Base-by-base conservation (phyloP, 2,329 filamentous ascomycete species). In the Fusarium heterosporum region DNA sequence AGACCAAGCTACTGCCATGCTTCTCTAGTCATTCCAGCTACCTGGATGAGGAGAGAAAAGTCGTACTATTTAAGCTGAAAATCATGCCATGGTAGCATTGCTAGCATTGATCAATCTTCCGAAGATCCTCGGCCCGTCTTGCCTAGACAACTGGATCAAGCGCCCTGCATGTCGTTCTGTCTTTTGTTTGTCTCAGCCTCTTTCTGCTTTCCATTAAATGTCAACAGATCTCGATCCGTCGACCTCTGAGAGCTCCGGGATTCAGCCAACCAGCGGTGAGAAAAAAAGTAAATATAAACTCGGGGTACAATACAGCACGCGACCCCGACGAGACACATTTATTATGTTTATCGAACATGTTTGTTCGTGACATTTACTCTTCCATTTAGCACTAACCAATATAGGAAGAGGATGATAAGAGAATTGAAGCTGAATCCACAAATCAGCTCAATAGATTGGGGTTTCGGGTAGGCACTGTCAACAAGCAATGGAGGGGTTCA, bases 121-220 rank as follows among this genome's bases (percentile, higher is more conserved):
- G 39, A 53, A 11, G 17, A 19, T 52, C 19, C 16, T 32, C 30
- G 39, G 48, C n/a, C 30, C 22, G 54, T 9, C 12, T 16, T 19
- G 38, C 9, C 11, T 32, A 4, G 40, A 8, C 19, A 8, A 14
- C 30, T 30, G 22, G 17, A 42, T 48, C 5, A n/a, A 45, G 52
- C 12, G 17, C n/a, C 30, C 19, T 49, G 52, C 52, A 50, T 55
- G 16, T 57, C 6, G 29, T 12, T 16, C 25, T 36, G 34, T n/a
- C 16, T n/a, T 36, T 16, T 12, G n/a, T 12, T 17, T 61, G 52
- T 51, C 45, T 61, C 28, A 57, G 52, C 45, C 45, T 61, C 28
- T 45, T 45, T 13, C 19, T 28, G 6, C 6, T 19, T 4, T 45
- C n/a, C 3, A 4, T 5, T 19, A 3, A 4, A n/a, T 16, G 30